Percentiles rank a stretch among this genome's conserved stretches.
phyloP scores from a whole-genome alignment of 768 basidiomycete genomes.

The Rhizopogon vinicolor region DNA sequence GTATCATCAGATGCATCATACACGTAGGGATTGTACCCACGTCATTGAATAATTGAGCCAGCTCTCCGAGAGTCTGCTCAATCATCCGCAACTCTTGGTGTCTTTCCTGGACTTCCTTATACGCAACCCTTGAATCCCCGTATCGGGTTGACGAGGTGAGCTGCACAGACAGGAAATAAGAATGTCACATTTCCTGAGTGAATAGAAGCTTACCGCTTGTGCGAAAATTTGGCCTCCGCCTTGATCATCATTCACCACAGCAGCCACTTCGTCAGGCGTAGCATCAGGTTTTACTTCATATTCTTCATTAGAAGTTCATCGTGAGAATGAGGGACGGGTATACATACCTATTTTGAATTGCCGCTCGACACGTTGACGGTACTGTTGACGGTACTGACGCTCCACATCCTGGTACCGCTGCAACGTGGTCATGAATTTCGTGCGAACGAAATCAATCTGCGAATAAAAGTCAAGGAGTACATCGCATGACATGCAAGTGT shows the following conservation, averaged over 20 bases:
- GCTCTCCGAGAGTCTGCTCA: conserved; percentile 82
- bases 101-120: conserved; percentile 84
- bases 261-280: conserved; percentile 70
- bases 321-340: conserved; percentile 6
- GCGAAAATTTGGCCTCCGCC: conserved; percentile 69
- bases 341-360: conserved; percentile 77
- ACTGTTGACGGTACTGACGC: conserved; percentile 59
- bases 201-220: conserved; percentile 47
- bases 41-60: conserved; percentile 85
- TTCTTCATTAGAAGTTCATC: background rate
- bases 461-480: background rate
- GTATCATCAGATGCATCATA: background rate
- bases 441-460: conserved; percentile 55
- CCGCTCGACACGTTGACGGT: conserved; percentile 64
- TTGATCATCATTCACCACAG: conserved; percentile 60
- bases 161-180: conserved; percentile 29
- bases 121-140: conserved; percentile 76
- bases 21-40: conserved; percentile 32
- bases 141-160: conserved; percentile 76
- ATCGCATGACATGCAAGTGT: background rate
- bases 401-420: conserved; percentile 78
- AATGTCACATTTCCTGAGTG: background rate
- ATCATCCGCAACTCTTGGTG: conserved; percentile 84
- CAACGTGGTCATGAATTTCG: conserved; percentile 70
- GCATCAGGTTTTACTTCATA: conserved; percentile 80